These are phyloP conservation scores for Terana coerulea DNA, from an alignment of 768 basidiomycete species.

Conservation along the genomic window DNA sequence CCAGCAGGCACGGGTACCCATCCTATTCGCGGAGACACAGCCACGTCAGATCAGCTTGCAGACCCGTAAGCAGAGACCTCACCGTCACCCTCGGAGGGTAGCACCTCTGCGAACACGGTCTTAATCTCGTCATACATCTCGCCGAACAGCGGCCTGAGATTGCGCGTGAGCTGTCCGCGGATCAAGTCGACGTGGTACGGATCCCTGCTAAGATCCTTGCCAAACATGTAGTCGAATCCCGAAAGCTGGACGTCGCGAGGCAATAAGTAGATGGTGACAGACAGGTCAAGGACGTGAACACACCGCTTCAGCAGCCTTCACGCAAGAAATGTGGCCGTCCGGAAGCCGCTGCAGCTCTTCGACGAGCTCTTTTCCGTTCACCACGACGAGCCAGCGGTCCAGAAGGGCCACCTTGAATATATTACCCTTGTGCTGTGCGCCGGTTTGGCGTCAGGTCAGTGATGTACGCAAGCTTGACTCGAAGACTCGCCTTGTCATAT, in stretches of 20 bases:
- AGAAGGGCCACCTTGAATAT: constrained; percentile 42
- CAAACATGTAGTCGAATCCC: constrained; percentile 4
- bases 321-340: constrained; percentile 41
- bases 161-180: neutral
- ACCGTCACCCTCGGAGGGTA: constrained; percentile 9
- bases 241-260: neutral
- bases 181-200: constrained; percentile 7
- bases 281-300: neutral
- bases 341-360: constrained; percentile 48
- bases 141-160: constrained; percentile 11
- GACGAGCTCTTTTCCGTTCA: constrained; percentile 38
- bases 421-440: constrained; percentile 5
- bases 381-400: constrained; percentile 44
- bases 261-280: neutral
- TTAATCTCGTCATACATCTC: constrained; percentile 19
- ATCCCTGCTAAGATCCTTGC: neutral
- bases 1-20: constrained; percentile 5
- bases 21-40: neutral
- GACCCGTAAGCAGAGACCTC: neutral
- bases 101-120: constrained; percentile 13
- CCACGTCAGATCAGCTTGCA: neutral
- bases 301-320: constrained; percentile 40
- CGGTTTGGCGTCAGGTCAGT: neutral
- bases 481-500: constrained; percentile 15
- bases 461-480: neutral